A percentile compares a stretch with the other conserved stretches of the same genome.
These are phyloP conservation scores for Beauveria sp. DNA, from an alignment of 2,329 filamentous ascomycete genomes.

Conservation along the genomic window DNA sequence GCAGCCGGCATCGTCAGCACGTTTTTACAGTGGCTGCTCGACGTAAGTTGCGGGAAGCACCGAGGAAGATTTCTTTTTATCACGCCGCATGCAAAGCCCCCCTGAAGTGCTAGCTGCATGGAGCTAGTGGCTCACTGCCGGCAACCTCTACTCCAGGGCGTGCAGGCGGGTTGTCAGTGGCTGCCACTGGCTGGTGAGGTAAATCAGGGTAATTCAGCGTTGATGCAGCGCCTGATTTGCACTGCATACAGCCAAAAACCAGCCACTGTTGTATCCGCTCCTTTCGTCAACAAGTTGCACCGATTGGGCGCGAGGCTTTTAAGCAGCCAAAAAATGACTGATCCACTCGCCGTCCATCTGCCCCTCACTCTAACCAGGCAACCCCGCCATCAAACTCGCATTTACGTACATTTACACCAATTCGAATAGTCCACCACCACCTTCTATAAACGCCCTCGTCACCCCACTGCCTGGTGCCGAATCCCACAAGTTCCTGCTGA, in stretches of 20 bases:
- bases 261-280: not conserved
- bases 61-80: not conserved
- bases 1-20: not conserved
- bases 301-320: not conserved
- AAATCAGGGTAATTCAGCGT: not conserved
- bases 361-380: not conserved
- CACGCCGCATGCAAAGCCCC: not conserved
- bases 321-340: not conserved
- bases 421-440: not conserved
- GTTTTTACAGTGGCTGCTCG: not conserved
- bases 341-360: not conserved
- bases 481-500: conserved; percentile 1
- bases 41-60: not conserved
- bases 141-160: not conserved
- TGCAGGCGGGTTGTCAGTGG: too few species aligned
- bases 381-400: conserved; percentile 3
- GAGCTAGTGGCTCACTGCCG: conserved; percentile 1
- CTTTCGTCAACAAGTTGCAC: not conserved
- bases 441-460: conserved; percentile 1
- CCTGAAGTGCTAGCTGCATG: conserved; percentile 1
- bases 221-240: not conserved
- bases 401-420: not conserved
- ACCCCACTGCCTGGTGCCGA: not conserved
- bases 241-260: too few species aligned
- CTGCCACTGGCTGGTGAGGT: too few species aligned